Percentiles rank a stretch among this genome's conserved stretches.
These are phyloP conservation scores for Candida qinlingensis DNA, from an alignment of 805 yeast species.

Conservation along the genomic window DNA sequence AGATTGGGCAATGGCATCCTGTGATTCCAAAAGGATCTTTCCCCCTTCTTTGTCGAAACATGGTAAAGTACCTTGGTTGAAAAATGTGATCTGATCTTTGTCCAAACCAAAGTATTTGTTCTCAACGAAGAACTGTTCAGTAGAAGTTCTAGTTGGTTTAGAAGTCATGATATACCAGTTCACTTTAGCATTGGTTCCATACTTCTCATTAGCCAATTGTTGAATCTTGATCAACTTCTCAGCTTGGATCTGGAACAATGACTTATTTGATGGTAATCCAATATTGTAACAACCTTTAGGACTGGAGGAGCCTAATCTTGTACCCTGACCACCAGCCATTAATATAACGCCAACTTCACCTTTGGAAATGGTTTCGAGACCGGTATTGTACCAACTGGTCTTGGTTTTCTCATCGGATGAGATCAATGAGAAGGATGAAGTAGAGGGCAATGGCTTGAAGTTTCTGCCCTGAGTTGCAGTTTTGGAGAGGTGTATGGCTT, in stretches of 20 bases:
- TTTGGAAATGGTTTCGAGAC: conserved; percentile 60
- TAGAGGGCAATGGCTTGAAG: conserved; percentile 44
- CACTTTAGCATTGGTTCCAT: conserved; percentile 32
- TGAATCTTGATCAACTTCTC: conserved; percentile 71
- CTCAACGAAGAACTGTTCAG: conserved; percentile 62
- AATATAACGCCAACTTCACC: conserved; percentile 84
- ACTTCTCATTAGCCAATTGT: conserved; percentile 38
- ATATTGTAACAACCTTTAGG: conserved; percentile 96
- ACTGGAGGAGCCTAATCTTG: conserved; percentile 79
- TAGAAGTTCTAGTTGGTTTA: conserved; percentile 71
- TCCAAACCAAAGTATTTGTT: conserved; percentile 69
- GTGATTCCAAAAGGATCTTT: conserved; percentile 58
- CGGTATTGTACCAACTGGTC: conserved; percentile 32
- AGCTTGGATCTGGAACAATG: conserved; percentile 89
- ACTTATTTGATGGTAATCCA: conserved; percentile 75
- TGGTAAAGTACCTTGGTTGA: conserved; percentile 94
- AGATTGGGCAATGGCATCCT: conserved; percentile 60
- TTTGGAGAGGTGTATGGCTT: conserved; percentile 38
- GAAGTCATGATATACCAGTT: conserved; percentile 96
- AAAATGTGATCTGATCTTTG: conserved; percentile 59
- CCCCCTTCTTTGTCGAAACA: conserved; percentile 71
- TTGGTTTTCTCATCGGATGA: conserved; percentile 23
- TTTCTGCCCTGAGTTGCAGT: conserved; percentile 24
- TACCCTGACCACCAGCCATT: conserved; percentile 99
- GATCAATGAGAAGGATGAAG: conserved; percentile 44